These are phyloP conservation scores for Henckelia pumila DNA, from an alignment of 257 asterid genomes.

Conservation along the genomic window DNA sequence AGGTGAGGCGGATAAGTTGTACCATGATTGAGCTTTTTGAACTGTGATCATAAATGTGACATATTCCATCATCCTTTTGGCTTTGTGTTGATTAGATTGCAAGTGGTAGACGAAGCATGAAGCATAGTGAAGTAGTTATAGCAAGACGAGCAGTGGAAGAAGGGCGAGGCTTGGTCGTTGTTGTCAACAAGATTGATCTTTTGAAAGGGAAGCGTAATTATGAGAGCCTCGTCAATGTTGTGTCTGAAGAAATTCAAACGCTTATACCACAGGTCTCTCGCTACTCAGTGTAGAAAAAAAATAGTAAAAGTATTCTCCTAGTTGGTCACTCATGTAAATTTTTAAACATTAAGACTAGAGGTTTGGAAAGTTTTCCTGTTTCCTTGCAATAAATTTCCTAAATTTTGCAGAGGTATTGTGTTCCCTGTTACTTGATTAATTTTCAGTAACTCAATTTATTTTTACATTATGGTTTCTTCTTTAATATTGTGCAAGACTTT, in stretches of 20 bases:
- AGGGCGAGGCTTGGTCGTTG: slow-evolving; percentile 88
- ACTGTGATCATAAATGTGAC: background rate
- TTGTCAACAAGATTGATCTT: slow-evolving; percentile 92
- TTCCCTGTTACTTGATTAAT: background rate
- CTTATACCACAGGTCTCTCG: slow-evolving; percentile 80
- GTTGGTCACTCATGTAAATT: background rate
- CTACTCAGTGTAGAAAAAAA: too few relatives aligned
- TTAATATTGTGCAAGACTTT: background rate
- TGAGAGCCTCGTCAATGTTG: slow-evolving; percentile 58
- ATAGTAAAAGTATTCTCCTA: background rate
- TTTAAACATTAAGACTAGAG: background rate
- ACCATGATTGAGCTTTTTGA: background rate
- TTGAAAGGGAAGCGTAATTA: slow-evolving; percentile 57
- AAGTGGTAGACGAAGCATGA: slow-evolving; percentile 72
- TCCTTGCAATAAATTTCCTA: background rate
- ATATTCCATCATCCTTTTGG: background rate
- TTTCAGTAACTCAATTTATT: background rate
- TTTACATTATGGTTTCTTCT: background rate
- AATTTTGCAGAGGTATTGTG: background rate
- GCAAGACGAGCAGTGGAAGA: slow-evolving; percentile 95
- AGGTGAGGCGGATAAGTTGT: background rate
- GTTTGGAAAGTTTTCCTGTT: background rate
- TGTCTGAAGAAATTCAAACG: slow-evolving; percentile 89
- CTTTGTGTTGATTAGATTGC: slow-evolving; percentile 53
- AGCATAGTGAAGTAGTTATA: slow-evolving; percentile 92